Evolutionary conservation across 129 eudicot species (phyloP).

Genomic region (Pseudognaphalium luteoalbum): DNA sequence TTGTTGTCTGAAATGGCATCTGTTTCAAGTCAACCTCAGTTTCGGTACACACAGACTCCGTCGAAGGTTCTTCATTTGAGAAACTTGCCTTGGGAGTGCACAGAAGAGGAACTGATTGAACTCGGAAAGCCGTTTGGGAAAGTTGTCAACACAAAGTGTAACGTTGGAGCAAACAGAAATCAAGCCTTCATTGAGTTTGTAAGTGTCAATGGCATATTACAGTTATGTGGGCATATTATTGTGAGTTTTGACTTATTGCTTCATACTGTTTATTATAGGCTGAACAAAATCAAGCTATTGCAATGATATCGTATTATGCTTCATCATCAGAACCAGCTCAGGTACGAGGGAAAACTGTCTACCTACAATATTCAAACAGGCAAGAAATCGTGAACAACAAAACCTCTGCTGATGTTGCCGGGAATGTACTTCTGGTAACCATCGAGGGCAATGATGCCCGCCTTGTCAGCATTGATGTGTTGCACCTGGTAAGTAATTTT

Average conservation of each 20-base stretch:
- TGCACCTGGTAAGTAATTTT: conserved; percentile 82
- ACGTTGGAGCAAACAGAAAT: conserved; percentile 93
- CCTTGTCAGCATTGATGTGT: conserved; percentile 90
- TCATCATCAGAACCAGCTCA: conserved; percentile 98
- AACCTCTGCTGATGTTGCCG: conserved; percentile 97
- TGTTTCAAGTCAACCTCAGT: conserved; percentile 96
- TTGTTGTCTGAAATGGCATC: conserved; percentile 67
- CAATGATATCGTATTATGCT: conserved; percentile 96
- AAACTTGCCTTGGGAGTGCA: conserved; percentile 99
- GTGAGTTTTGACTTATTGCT: background rate
- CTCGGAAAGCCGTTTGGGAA: conserved; percentile 92
- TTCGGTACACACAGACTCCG: conserved; percentile 95
- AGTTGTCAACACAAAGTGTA: conserved; percentile 96
- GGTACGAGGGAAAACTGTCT: conserved; percentile 96
- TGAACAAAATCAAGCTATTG: conserved; percentile 90
- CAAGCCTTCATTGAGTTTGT: conserved; percentile 98
- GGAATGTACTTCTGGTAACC: conserved; percentile 94
- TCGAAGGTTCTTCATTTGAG: conserved; percentile 96
- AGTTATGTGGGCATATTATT: background rate
- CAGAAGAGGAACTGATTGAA: conserved; percentile 87
- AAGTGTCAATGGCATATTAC: conserved; percentile 26
- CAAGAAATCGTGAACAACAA: conserved; percentile 99
- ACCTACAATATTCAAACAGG: conserved; percentile 94
- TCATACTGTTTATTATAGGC: conserved; percentile 50
- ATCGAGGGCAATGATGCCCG: conserved; percentile 97